Base-by-base conservation (phyloP, 352 stramenopile genomes). In the Pythium biforme region DNA sequence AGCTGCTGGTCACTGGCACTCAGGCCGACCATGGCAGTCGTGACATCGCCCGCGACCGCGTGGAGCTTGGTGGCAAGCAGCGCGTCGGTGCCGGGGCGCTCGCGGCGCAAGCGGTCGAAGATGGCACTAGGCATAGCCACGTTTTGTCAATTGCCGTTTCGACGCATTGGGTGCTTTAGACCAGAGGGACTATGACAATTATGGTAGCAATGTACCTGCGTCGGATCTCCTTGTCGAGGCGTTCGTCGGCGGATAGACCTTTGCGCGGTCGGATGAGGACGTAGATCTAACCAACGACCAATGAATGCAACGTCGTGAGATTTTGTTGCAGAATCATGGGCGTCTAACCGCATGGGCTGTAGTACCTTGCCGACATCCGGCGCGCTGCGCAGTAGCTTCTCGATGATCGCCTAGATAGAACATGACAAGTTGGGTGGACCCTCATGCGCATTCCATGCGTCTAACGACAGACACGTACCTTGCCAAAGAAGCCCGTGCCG, bases 401-500 rank as follows among this genome's bases (percentile, higher is more conserved):
- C 85, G 27, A 96, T 77, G 25, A 91, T 56, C 3, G 82, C 83
- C 82, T 94, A 29, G 23, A 46, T 50, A 56, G n/a, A 57, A 23
- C 29, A 17, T 12, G 51, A 20, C 37, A 53, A 51, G 39, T 40
- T 34, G 4, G 10, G 29, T 34, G 29, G 29, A 10, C 29, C 46
- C 20, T 48, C 0, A 3, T 5, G 10, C 45, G 10, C 45, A 59
- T 15, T 29, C 41, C 23, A 33, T 66, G 17, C 69, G 58, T 20
- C 49, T 11, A 64, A 12, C n/a, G 56, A n/a, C n/a, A n/a, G n/a
- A n/a, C n/a, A n/a, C n/a, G n/a, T 62, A 89, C 86, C 69, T 96
- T 96, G 60, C 79, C 88, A 37, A 94, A 72, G 68, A 96, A 96
- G 64, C 88, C 86, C 47, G 86, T 96, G 59, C 73, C 88, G 49